Evolutionary conservation across 495 filamentous ascomycete species (phyloP).

Genomic region (Annulohypoxylon stygium): DNA sequence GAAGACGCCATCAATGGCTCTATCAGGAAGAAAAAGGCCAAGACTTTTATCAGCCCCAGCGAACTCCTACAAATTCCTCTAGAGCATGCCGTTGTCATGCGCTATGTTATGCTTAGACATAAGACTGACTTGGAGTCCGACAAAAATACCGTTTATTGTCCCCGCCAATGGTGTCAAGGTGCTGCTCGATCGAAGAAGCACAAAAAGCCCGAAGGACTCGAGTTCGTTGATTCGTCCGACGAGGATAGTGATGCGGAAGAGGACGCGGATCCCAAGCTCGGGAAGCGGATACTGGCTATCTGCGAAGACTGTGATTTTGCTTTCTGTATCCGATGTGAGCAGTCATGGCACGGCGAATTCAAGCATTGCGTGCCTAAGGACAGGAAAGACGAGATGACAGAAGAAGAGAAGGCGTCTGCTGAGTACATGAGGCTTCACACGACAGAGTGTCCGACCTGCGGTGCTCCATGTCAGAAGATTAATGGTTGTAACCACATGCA

Average conservation of each 20-base stretch:
- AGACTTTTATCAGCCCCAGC: constrained; percentile 81
- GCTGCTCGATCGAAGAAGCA: constrained; percentile 86
- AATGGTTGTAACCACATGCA: constrained; percentile 99
- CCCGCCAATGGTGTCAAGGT: constrained; percentile 92
- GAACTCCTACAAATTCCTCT: constrained; percentile 91
- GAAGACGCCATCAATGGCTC: constrained; percentile 47
- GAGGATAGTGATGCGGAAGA: constrained; percentile 61
- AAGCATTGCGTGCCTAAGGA: constrained; percentile 70
- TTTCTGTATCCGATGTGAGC: constrained; percentile 76
- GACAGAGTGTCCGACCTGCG: constrained; percentile 90
- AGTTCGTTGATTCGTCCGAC: constrained; percentile 61
- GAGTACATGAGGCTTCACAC: constrained; percentile 86
- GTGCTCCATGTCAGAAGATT: constrained; percentile 86
- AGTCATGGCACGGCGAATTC: constrained; percentile 92
- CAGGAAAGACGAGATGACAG: constrained; percentile 73
- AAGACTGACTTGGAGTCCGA: constrained; percentile 93
- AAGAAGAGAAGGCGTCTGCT: constrained; percentile 85
- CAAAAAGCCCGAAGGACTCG: constrained; percentile 72
- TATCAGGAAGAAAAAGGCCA: constrained; percentile 57
- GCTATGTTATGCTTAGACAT: constrained; percentile 89
- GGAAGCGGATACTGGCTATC: constrained; percentile 69
- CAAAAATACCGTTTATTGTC: constrained; percentile 93
- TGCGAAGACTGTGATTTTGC: constrained; percentile 93
- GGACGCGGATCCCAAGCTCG: constrained; percentile 48
- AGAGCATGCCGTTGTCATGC: constrained; percentile 77